Evolutionary conservation across 1,284 basidiomycete species (phyloP).

Genomic region (Kalmanozyma brasiliensis): DNA sequence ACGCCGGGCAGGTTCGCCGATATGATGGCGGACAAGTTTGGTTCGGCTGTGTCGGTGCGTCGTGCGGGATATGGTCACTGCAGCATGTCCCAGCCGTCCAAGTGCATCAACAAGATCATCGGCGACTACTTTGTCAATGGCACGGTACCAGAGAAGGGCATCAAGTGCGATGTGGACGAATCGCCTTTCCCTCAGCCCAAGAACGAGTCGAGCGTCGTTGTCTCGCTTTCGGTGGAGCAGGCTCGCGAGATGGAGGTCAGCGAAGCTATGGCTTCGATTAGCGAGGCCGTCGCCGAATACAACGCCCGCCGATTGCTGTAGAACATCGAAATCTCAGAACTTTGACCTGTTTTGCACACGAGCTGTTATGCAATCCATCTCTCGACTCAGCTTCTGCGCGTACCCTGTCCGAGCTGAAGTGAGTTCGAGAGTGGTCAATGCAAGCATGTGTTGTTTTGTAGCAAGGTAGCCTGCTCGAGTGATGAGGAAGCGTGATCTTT

Average conservation of each 20-base stretch:
- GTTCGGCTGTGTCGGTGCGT: conserved; percentile 37
- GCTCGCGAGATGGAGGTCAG: conserved; percentile 19
- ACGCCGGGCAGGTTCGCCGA: conserved; percentile 47
- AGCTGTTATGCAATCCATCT: too few species aligned
- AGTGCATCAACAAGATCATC: conserved; percentile 49
- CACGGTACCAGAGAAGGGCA: conserved; percentile 40
- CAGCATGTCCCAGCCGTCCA: conserved; percentile 40
- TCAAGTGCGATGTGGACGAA: conserved; percentile 38
- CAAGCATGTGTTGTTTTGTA: too few species aligned
- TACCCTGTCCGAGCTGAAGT: too few species aligned
- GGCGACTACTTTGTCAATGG: conserved; percentile 53
- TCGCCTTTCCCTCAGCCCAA: conserved; percentile 38
- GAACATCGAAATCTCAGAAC: too few species aligned
- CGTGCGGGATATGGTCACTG: conserved; percentile 52
- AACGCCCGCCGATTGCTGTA: conserved; percentile 26
- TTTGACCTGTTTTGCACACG: too few species aligned
- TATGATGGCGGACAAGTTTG: conserved; percentile 44
- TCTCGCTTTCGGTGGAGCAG: conserved; percentile 17
- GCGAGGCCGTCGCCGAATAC: conserved; percentile 24
- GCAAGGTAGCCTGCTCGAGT: too few species aligned
- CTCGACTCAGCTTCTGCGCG: too few species aligned
- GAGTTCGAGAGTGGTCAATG: too few species aligned
- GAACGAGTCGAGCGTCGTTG: conserved; percentile 10
- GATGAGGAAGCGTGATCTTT: neutral
- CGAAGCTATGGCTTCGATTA: conserved; percentile 32